These are phyloP conservation scores for Teratosphaeria epicoccoides DNA, from an alignment of 2,329 filamentous ascomycete genomes.

Conservation along the genomic window DNA sequence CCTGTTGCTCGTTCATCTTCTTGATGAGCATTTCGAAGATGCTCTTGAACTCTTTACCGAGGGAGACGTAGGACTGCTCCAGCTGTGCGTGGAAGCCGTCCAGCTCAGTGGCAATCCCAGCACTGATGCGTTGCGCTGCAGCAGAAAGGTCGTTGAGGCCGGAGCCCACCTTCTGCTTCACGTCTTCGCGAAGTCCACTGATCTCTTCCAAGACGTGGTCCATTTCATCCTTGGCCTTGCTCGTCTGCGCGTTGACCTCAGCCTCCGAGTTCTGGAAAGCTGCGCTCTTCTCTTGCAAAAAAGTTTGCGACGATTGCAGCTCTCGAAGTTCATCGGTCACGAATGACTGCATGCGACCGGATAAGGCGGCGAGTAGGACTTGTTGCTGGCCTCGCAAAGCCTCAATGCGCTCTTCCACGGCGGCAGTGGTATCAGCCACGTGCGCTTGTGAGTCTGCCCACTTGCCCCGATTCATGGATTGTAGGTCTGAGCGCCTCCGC, in stretches of 20 bases:
- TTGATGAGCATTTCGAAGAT: slow-evolving; percentile 73
- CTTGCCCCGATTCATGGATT: slow-evolving; percentile 62
- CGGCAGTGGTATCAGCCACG: slow-evolving; percentile 63
- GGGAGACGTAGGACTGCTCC: slow-evolving; percentile 69
- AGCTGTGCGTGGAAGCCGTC: slow-evolving; percentile 74
- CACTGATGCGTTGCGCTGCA: slow-evolving; percentile 79
- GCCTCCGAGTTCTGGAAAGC: slow-evolving; percentile 58
- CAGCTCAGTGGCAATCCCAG: slow-evolving; percentile 78
- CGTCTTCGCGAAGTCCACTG: slow-evolving; percentile 74
- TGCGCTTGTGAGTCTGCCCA: slow-evolving; percentile 70
- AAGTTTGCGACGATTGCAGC: slow-evolving; percentile 56
- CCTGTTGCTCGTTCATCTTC: slow-evolving; percentile 64
- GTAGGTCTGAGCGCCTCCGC: slow-evolving; percentile 71
- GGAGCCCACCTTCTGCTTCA: slow-evolving; percentile 75
- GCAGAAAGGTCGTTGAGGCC: slow-evolving; percentile 73
- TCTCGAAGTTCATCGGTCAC: slow-evolving; percentile 64
- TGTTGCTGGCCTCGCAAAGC: slow-evolving; percentile 64
- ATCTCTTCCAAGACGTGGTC: slow-evolving; percentile 87
- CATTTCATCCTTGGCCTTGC: slow-evolving; percentile 69
- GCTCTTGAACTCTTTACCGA: slow-evolving; percentile 76
- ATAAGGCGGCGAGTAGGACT: slow-evolving; percentile 56
- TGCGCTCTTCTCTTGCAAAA: slow-evolving; percentile 58
- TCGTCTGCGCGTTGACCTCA: slow-evolving; percentile 57
- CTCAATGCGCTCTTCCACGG: slow-evolving; percentile 65
- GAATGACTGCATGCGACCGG: slow-evolving; percentile 63